Evolutionary conservation across 192 early-diverging fungal genomes (phyloP), one percentile per base, ranked within the genome.

Genomic region (Endogone sp.): DNA sequence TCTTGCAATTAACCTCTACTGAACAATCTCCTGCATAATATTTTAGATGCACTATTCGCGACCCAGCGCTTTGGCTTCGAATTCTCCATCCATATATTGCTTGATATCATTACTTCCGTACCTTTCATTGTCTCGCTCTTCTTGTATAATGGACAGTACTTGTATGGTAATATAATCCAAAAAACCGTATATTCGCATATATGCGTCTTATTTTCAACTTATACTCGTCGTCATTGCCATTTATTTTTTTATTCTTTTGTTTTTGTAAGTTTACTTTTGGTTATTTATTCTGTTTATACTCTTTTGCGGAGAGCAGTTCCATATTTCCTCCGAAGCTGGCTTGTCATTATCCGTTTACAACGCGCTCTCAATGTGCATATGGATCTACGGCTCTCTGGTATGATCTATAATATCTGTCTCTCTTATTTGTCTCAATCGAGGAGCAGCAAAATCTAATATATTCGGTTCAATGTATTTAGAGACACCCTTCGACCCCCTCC

Each of bases 271-370:
- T n/a, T n/a, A n/a, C n/a, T n/a, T n/a, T n/a, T n/a, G n/a, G n/a
- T n/a, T n/a, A n/a, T n/a, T n/a, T n/a, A n/a, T n/a, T n/a, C n/a
- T n/a, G n/a, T n/a, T n/a, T n/a, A n/a, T n/a, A n/a, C n/a, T n/a
- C n/a, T n/a, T n/a, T n/a, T n/a, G n/a, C n/a, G n/a, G n/a, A n/a
- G n/a, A n/a, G n/a, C 55, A 77, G 77, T 91, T 2, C 89, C 89
- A 16, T 91, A 87, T 62, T 91, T 88, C 77, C 63, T 91, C 29
- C 70, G 84, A 28, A 82, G 84, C 29, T 77, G 86, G 71, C 78
- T 80, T 22, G 76, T 88, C 11, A 73, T 89, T 6, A 70, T 79
- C 31, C 82, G 84, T 25, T 70, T 91, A 11, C 77, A 82, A 29
- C 79, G 82, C 29, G 81, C 84, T 2, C 69, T 89, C 58, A 84